phyloP scores from a whole-genome alignment of 495 filamentous ascomycete genomes.

The Neurospora sp. region DNA sequence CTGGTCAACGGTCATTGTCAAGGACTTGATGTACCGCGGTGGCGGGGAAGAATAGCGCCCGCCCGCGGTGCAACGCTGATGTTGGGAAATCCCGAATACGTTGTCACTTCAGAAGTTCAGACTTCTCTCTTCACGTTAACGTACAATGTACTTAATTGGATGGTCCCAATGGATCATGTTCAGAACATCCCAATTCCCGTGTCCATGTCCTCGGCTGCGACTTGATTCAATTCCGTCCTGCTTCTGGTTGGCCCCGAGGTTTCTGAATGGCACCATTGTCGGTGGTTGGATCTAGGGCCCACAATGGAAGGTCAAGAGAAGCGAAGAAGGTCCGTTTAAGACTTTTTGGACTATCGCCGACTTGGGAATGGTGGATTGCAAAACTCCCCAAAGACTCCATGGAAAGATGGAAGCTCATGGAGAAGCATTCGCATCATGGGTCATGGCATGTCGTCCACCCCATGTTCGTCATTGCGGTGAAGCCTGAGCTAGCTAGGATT shows the following conservation, averaged over 20 bases:
- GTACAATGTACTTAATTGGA: not conserved
- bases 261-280: not conserved
- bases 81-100: not conserved
- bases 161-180: not conserved
- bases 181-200: not conserved
- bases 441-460: not conserved
- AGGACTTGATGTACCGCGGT: not conserved
- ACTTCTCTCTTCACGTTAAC: not conserved
- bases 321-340: not conserved
- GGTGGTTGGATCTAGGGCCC: not conserved
- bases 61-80: not conserved
- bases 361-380: not conserved
- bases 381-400: not conserved
- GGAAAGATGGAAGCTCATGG: not conserved
- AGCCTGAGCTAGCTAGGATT: not conserved
- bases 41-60: not conserved
- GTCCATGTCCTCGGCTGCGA: not conserved
- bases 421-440: not conserved
- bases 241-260: not conserved
- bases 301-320: not conserved
- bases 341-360: not conserved
- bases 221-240: not conserved
- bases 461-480: not conserved
- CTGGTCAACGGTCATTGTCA: not conserved
- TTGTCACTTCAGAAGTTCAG: not conserved